Base-by-base conservation (phyloP, 2,329 filamentous ascomycete genomes). In the Rhynchosporium secalis region DNA sequence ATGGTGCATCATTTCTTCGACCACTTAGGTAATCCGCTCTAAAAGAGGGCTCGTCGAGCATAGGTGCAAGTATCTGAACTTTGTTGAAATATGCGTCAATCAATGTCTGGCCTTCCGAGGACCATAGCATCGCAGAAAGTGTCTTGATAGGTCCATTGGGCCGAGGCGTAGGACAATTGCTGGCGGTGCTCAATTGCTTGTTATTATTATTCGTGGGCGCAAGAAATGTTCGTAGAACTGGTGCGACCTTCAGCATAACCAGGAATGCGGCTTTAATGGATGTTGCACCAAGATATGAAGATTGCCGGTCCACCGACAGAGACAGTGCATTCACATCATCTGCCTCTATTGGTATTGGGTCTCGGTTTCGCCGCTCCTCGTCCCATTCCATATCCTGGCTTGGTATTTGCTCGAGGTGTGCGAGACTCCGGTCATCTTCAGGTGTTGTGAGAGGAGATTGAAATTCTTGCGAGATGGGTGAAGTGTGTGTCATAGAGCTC, bases 51-150 rank as follows among this genome's bases (percentile, higher is more conserved):
- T 92, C 89, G 67, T 92, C 88, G 3, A 92, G 79, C 81, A 92
- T 86, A 0, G 89, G 89, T 3, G 88, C 83, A 67, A 91, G 88
- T 1, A 87, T 83, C 65, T 92, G 89, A 29, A 90, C 83, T 38
- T 86, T 83, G 67, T 87, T 86, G 73, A 92, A 92, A 73, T 91
- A 92, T n/a, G 87, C 86, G 68, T 91, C 86, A 46, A 91, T 85
- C 9, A 91, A 78, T 5, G 84, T 84, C 72, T 89, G 85, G 15
- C 87, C 87, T 68, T 89, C 87, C 72, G 83, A 84, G 15, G 83
- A 82, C 79, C 85, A 83, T 43, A 83, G 75, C 31, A 86, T 78
- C 52, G 65, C 70, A 13, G 72, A 65, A 49, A 74, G 70, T 28
- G 60, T 59, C 77, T 66, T 75, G 73, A 75, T 74, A 48, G 76